Conservation (phyloP, 2,329 filamentous ascomycete genomes). For the Fusarium musae region DNA sequence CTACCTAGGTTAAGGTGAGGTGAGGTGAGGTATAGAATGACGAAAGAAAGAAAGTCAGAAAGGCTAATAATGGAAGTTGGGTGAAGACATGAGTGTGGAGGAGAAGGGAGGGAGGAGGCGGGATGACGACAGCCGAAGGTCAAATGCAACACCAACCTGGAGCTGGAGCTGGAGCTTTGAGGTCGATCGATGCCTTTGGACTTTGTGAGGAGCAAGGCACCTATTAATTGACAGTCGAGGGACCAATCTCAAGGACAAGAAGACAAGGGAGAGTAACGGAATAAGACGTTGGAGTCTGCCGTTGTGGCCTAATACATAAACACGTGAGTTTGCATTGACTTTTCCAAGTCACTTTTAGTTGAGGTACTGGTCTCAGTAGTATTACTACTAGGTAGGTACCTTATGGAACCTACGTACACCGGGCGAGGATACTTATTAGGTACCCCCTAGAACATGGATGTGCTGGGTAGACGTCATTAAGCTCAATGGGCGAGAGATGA, state of each 20-base stretch:
- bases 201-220: background rate
- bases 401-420: background rate
- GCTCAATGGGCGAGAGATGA: background rate
- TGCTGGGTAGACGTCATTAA: conserved; percentile 14
- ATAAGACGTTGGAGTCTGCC: conserved; percentile 6
- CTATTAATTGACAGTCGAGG: background rate
- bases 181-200: background rate
- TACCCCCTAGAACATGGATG: background rate
- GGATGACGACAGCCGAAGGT: conserved; percentile 22
- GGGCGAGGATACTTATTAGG: background rate
- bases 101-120: conserved; percentile 18
- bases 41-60: background rate
- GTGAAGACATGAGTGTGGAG: conserved; percentile 1
- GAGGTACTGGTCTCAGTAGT: background rate
- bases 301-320: conserved; percentile 19
- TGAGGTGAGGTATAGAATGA: conserved; percentile 10
- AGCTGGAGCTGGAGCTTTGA: background rate
- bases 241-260: background rate
- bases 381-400: too few relatives aligned
- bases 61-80: conserved; percentile 2
- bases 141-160: conserved; percentile 22
- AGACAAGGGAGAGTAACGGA: conserved; percentile 13
- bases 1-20: background rate
- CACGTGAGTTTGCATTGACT: conserved; percentile 29
- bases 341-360: conserved; percentile 5